Base-by-base conservation (phyloP, 768 basidiomycete genomes). In the Podaxis sp. region DNA sequence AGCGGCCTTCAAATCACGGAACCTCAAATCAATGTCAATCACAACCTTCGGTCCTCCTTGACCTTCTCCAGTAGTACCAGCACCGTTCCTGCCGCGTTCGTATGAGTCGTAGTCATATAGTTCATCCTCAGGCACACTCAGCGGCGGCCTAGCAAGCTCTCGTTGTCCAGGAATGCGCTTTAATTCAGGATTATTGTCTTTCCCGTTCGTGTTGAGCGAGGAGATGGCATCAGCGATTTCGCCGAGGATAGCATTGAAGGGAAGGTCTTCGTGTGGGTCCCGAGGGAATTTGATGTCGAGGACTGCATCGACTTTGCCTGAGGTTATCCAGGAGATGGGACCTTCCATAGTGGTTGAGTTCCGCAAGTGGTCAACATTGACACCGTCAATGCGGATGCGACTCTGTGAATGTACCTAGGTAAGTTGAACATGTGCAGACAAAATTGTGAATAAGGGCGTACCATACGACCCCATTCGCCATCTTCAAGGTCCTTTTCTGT, bases 261-360 rank as follows among this genome's bases (percentile, higher is more conserved):
- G 85, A 17, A 82, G 75, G 65, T 87, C 84, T 61, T 90, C 88
- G 55, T 80, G 72, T 9, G 86, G 85, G 67, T 93, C 88, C 17
- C 86, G 87, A 24, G 97, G 96, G 74, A 99, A 98, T 70, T 96
- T 94, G 76, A 99, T 96, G 75, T 99, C 97, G 24, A 98, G 83
- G 4, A 99, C 97, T 9, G 94, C 93, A 70, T 99, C 97, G 27
- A 97, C 83, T 74, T 96, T 97, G 47, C 97, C 97, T 0, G 96
- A 93, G 0, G 91, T 96, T 63, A 99, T 94, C 97, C 97, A 99
- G 1, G 94, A 95, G 63, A 98, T 89, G 12, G 96, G 95, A 6
- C 94, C 93, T 65, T 89, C 91, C 58, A 82, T 82, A 2, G 90
- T 91, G 3, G 89, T 87, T 37, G 90, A 86, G 55, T 88, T 85